Evolutionary conservation across 805 yeast species (phyloP).

Genomic region (Komagataella populi): DNA sequence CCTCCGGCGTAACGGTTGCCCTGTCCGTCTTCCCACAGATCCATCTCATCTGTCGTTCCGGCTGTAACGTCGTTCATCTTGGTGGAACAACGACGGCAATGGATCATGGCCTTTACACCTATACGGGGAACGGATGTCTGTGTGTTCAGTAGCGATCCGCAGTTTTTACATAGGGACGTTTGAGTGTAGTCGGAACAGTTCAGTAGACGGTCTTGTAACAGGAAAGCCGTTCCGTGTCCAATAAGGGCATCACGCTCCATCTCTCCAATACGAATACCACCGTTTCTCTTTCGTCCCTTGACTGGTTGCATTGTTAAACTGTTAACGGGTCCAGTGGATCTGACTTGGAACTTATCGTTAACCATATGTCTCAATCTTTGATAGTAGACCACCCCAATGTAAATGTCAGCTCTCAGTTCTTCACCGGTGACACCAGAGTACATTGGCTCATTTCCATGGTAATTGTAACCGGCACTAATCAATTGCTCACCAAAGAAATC

Average conservation of each 20-base stretch:
- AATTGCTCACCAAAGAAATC: conserved; percentile 95
- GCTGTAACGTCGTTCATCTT: conserved; percentile 45
- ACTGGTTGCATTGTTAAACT: conserved; percentile 98
- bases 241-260: conserved; percentile 99
- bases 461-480: conserved; percentile 79
- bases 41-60: conserved; percentile 48
- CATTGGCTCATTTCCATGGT: conserved; percentile 98
- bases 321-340: conserved; percentile 97
- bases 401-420: conserved; percentile 90
- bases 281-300: conserved; percentile 95
- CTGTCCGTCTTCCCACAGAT: conserved; percentile 95
- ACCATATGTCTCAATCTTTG: conserved; percentile 99
- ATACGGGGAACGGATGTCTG: conserved; percentile 86
- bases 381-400: conserved; percentile 93
- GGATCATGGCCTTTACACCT: conserved; percentile 62
- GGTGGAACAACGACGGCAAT: conserved; percentile 87
- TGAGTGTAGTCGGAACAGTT: conserved; percentile 95
- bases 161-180: conserved; percentile 75
- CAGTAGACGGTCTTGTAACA: conserved; percentile 86
- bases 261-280: conserved; percentile 99
- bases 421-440: conserved; percentile 98
- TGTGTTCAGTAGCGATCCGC: conserved; percentile 87
- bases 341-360: conserved; percentile 97
- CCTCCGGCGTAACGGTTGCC: conserved; percentile 91
- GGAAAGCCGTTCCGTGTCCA: conserved; percentile 95